phyloP scores from a whole-genome alignment of 306 rosid species.

The Begonia loranthoides region DNA sequence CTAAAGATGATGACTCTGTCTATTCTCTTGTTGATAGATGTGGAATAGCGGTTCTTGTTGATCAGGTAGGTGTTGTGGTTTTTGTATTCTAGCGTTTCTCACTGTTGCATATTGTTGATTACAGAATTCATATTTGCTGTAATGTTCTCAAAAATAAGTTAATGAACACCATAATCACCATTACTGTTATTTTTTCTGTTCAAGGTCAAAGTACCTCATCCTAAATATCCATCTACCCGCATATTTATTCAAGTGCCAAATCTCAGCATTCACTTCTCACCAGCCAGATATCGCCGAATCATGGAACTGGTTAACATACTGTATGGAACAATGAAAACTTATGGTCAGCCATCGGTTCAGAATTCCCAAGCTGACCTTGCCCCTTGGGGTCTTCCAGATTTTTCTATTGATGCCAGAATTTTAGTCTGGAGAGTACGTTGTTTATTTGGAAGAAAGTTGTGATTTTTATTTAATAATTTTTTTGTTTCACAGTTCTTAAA shows the following conservation, averaged over 20 bases:
- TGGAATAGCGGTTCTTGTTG: conserved; percentile 92
- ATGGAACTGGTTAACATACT: conserved; percentile 58
- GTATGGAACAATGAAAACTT: conserved; percentile 42
- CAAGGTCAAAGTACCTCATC: conserved; percentile 92
- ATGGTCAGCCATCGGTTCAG: conserved; percentile 39
- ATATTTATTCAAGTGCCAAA: conserved; percentile 89
- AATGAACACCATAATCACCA: no score
- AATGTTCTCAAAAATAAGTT: no score
- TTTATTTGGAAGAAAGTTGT: background rate
- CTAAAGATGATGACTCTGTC: conserved; percentile 24
- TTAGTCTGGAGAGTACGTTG: conserved; percentile 75
- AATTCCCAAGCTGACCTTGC: conserved; percentile 34
- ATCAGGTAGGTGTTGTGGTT: conserved; percentile 45
- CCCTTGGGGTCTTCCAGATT: conserved; percentile 65
- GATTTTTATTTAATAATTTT: no score
- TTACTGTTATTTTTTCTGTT: conserved; percentile 4
- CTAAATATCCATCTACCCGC: conserved; percentile 79
- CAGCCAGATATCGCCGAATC: conserved; percentile 61
- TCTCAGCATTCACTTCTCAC: conserved; percentile 85
- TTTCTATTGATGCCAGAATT: conserved; percentile 64
- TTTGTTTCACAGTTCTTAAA: background rate
- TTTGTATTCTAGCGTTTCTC: background rate
- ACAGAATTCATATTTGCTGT: no score
- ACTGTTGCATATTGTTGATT: no score
- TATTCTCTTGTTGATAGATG: conserved; percentile 82